Base-by-base conservation (phyloP, 2,329 filamentous ascomycete species). In the Colletotrichum ledebouriae region DNA sequence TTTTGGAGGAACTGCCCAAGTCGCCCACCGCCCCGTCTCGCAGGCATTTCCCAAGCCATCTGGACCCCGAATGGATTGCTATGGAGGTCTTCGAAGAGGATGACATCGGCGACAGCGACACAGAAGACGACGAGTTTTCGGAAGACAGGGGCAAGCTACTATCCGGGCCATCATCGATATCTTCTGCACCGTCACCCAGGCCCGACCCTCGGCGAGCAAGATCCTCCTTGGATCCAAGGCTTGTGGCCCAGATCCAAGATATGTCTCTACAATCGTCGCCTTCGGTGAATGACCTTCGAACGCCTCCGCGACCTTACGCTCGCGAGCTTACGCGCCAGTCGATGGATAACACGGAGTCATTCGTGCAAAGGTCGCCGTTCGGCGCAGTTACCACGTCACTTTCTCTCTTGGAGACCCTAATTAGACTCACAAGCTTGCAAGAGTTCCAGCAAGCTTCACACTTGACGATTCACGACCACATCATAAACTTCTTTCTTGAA, bases 371-470 rank as follows among this genome's bases (percentile, higher is more conserved):
- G 12, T 86, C 83, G 3, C 84, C 84, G 3, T 85, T 87, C 69
- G 81, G 82, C 29, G 78, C 82, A n/a, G 84, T 88, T 65, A 82
- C 81, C 2, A 85, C 80, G 72, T 90, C 84, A 71, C 80, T 85
- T 71, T 97, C 94, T 1, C 87, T 97, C 9, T 87, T 98, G 61
- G 94, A 98, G 78, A 96, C 95, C 84, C 84, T 97, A 37, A 87
- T 97, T 53, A 93, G 95, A 47, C 86, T 98, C 53, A 90, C 92
- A 4, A 93, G 94, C 22, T 87, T 97, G 13, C 94, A 97, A 76
- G 94, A 97, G 81, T 97, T 96, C 78, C 92, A 97, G 76, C 94
- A 98, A 82, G 87, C 89, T 46, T 94, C 93, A 0, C 94, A 97
- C 74, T 86, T 97, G n/a, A 88, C 93, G 6, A 96, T 97, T 70